Percentiles rank a stretch among this genome's conserved stretches.
These are phyloP conservation scores for Yamagishiella unicocca DNA, from an alignment of 139 green algal species.

Conservation along the genomic window DNA sequence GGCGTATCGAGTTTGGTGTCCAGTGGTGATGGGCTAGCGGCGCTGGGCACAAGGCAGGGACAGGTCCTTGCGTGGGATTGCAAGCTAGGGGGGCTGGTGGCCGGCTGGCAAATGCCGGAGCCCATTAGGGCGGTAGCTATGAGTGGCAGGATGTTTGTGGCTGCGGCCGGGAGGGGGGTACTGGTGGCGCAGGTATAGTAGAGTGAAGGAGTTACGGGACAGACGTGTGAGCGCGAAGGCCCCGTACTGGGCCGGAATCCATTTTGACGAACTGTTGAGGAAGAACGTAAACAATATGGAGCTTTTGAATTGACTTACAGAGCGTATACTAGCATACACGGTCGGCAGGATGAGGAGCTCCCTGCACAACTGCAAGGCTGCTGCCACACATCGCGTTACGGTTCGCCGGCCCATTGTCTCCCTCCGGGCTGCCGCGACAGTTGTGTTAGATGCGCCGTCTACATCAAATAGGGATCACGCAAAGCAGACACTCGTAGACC, in stretches of 20 bases:
- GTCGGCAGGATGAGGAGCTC: too few species aligned
- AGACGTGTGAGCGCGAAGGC: too few species aligned
- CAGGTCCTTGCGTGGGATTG: slow-evolving; percentile 16
- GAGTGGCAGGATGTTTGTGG: background rate
- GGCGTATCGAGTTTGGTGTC: background rate
- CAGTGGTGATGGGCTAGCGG: background rate
- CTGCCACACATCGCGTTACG: too few species aligned
- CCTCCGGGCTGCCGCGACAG: too few species aligned
- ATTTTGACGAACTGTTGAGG: too few species aligned
- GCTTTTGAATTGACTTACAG: too few species aligned
- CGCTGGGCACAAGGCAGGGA: slow-evolving; percentile 2
- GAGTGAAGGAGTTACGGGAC: background rate
- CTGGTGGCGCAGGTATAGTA: background rate
- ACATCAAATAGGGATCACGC: background rate
- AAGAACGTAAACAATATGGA: too few species aligned
- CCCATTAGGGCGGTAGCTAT: background rate
- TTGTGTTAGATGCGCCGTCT: background rate
- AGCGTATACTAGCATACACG: too few species aligned
- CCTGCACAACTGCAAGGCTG: too few species aligned
- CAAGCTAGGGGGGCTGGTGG: background rate
- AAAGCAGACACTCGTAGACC: background rate
- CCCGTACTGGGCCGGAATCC: too few species aligned
- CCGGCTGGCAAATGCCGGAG: slow-evolving; percentile 22
- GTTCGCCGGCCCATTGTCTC: too few species aligned
- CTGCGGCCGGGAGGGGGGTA: background rate